Conservation (phyloP, 225 moss, liverwort and hornwort species). For the Marchantia polymorpha region DNA sequence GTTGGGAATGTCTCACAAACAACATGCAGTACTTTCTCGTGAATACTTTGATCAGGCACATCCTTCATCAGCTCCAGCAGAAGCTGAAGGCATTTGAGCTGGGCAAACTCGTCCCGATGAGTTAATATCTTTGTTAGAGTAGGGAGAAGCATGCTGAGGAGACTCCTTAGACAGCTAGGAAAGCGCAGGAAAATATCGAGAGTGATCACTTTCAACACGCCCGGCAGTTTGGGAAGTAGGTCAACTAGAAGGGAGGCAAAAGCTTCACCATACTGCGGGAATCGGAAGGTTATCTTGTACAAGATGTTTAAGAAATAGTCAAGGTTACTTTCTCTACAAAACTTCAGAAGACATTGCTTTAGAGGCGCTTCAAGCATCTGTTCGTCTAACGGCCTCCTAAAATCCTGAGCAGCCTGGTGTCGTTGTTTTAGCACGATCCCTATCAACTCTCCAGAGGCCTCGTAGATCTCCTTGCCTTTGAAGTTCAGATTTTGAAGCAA, state of each 20-base stretch:
- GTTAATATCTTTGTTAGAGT: slow-evolving; percentile 60
- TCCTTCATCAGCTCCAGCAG: slow-evolving; percentile 63
- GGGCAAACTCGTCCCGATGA: slow-evolving; percentile 79
- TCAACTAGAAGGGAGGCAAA: slow-evolving; percentile 68
- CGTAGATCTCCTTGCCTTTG: slow-evolving; percentile 73
- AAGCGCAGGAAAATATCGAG: slow-evolving; percentile 67
- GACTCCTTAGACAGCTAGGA: slow-evolving; percentile 54
- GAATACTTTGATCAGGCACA: slow-evolving; percentile 43
- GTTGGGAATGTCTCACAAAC: slow-evolving; percentile 65
- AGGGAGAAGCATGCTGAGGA: slow-evolving; percentile 55
- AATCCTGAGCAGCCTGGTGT: slow-evolving; percentile 30
- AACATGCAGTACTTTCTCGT: slow-evolving; percentile 57
- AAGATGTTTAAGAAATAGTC: slow-evolving; percentile 84
- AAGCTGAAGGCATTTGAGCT: slow-evolving; percentile 69
- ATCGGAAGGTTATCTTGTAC: slow-evolving; percentile 64
- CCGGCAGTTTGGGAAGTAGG: slow-evolving; percentile 75
- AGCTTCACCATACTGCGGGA: slow-evolving; percentile 55
- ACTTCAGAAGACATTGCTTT: slow-evolving; percentile 51
- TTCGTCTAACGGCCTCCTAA: slow-evolving; percentile 18
- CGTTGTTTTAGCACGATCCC: slow-evolving; percentile 64
- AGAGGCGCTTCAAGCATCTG: slow-evolving; percentile 63
- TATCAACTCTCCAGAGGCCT: slow-evolving; percentile 85
- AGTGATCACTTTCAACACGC: slow-evolving; percentile 62
- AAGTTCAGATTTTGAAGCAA: slow-evolving; percentile 72
- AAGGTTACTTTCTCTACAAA: slow-evolving; percentile 61